These are phyloP conservation scores for Teratosphaeria gauchensis DNA, from an alignment of 2,329 filamentous ascomycete species.

Conservation along the genomic window DNA sequence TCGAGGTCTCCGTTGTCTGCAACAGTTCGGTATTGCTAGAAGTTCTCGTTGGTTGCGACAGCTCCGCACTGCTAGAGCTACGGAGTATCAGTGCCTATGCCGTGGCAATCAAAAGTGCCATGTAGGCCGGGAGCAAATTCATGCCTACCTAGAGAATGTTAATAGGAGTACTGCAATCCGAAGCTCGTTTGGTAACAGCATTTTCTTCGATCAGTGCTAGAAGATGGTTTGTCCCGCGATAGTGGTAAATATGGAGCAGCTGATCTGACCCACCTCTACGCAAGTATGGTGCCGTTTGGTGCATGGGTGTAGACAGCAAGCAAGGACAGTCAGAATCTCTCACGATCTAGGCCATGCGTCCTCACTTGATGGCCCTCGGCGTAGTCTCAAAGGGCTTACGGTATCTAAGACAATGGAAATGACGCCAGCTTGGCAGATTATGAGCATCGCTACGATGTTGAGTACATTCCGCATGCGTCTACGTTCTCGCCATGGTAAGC, in stretches of 20 bases:
- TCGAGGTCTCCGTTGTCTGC: not conserved
- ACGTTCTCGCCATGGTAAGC: not conserved
- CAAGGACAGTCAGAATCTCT: not conserved
- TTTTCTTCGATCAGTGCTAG: not conserved
- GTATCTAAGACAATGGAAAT: not conserved
- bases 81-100: not conserved
- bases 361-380: not conserved
- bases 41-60: not conserved
- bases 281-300: not conserved
- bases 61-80: not conserved
- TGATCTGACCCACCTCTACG: not conserved
- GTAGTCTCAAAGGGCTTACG: not conserved
- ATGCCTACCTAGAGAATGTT: not conserved
- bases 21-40: not conserved
- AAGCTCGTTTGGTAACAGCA: not conserved
- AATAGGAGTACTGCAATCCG: not conserved
- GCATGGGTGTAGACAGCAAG: not conserved
- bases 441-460: not conserved
- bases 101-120: not conserved
- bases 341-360: not conserved
- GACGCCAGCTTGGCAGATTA: not conserved
- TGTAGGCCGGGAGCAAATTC: not conserved
- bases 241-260: not conserved
- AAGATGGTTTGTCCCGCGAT: not conserved
- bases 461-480: not conserved